Conservation (phyloP, 2,329 filamentous ascomycete genomes). For the Myriosclerotinia curreyana region DNA sequence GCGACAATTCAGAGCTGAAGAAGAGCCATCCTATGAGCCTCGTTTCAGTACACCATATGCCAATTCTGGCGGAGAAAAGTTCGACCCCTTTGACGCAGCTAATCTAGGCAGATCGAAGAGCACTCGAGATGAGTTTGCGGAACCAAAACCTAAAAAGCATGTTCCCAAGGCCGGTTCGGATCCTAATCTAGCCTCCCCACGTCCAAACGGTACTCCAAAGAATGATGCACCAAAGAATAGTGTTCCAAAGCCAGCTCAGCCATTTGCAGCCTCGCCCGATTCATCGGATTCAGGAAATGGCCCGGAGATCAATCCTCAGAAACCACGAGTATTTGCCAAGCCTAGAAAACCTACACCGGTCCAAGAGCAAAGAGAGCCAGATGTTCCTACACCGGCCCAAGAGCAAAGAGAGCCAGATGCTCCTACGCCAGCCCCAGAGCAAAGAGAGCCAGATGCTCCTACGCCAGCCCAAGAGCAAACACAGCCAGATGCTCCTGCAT, state of each 20-base stretch:
- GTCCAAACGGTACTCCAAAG: constrained; percentile 24
- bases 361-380: constrained; percentile 19
- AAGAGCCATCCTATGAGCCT: constrained; percentile 42
- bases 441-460: constrained; percentile 8
- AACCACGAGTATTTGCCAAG: constrained; percentile 23
- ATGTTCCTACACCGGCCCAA: background rate
- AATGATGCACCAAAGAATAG: constrained; percentile 18
- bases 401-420: constrained; percentile 16
- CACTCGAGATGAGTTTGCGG: constrained; percentile 29
- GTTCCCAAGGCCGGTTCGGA: constrained; percentile 35
- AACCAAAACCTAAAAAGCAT: constrained; percentile 18
- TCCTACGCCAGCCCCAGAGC: constrained; percentile 8
- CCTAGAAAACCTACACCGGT: constrained; percentile 16
- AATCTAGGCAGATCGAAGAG: constrained; percentile 38
- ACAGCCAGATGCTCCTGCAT: background rate
- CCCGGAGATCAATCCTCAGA: constrained; percentile 16
- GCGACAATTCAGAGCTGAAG: constrained; percentile 44
- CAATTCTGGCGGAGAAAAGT: constrained; percentile 56
- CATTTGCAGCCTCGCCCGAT: constrained; percentile 19
- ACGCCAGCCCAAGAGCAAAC: constrained; percentile 13
- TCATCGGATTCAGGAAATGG: constrained; percentile 23
- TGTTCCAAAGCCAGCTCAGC: constrained; percentile 20
- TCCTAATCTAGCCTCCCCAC: constrained; percentile 32
- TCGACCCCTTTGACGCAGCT: constrained; percentile 52
- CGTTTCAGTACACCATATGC: constrained; percentile 58